phyloP scores from a whole-genome alignment of 371 early-diverging fungal species.

The Choanephora cucurbitarum region DNA sequence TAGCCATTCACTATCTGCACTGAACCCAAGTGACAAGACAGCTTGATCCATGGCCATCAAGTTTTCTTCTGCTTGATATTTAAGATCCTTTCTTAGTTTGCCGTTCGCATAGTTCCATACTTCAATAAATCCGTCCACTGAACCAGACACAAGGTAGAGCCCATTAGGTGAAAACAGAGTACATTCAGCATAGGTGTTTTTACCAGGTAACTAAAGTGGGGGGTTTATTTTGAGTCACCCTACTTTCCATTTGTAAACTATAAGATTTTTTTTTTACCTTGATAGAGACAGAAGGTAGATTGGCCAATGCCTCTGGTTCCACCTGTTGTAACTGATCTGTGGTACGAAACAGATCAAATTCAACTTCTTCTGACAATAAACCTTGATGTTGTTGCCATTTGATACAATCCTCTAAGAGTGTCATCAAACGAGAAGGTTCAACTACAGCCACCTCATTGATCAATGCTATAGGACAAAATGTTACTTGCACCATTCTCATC shows the following conservation, averaged over 20 bases:
- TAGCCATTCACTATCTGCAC: slow-evolving; percentile 75
- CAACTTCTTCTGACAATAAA: slow-evolving; percentile 63
- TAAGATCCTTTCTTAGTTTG: slow-evolving; percentile 85
- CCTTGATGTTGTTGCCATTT: slow-evolving; percentile 90
- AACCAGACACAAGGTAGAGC: slow-evolving; percentile 84
- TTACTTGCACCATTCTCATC: no score
- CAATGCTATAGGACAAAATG: slow-evolving; percentile 54
- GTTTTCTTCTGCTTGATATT: slow-evolving; percentile 90
- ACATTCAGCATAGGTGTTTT: slow-evolving; percentile 83
- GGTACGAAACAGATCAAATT: slow-evolving; percentile 81
- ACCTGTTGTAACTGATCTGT: slow-evolving; percentile 57
- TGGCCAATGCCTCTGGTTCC: slow-evolving; percentile 74
- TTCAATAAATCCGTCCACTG: slow-evolving; percentile 93
- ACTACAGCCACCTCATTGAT: slow-evolving; percentile 75
- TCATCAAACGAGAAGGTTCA: slow-evolving; percentile 77
- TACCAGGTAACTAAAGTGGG: slow-evolving; percentile 81
- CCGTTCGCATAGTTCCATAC: slow-evolving; percentile 92
- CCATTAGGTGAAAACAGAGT: slow-evolving; percentile 87
- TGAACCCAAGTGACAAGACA: slow-evolving; percentile 77
- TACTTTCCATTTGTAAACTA: no score
- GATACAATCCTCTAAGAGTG: slow-evolving; percentile 80
- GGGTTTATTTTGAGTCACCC: no score
- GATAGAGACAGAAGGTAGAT: slow-evolving; percentile 66
- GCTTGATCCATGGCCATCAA: slow-evolving; percentile 94
- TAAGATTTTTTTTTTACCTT: slow-evolving; percentile 53